phyloP scores from a whole-genome alignment of 331 rosid genomes.

The Pyrus hybrid region DNA sequence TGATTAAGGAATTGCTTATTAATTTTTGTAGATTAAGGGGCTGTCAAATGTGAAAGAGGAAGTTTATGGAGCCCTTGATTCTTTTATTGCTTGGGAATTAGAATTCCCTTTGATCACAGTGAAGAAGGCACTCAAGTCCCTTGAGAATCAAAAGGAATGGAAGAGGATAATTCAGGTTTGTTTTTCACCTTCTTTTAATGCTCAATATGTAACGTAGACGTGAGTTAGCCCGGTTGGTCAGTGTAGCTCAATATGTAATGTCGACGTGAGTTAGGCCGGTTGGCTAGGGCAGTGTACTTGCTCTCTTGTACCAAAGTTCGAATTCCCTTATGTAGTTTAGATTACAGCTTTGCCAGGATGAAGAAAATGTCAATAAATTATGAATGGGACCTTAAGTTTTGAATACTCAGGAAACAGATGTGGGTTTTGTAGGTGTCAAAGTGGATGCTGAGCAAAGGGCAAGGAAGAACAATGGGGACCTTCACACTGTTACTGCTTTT shows the following conservation, averaged over 20 bases:
- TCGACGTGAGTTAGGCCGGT: too few species aligned
- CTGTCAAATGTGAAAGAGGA: conserved; percentile 94
- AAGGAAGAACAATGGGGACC: conserved; percentile 97
- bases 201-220: not conserved
- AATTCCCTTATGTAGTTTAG: too few species aligned
- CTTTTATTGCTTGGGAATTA: conserved; percentile 93
- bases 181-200: not conserved
- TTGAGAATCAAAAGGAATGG: conserved; percentile 76
- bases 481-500: conserved; percentile 71
- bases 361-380: too few species aligned
- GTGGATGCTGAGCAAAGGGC: conserved; percentile 99
- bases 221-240: not conserved
- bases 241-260: too few species aligned
- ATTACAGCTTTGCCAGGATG: too few species aligned
- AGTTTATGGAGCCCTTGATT: conserved; percentile 95
- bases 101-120: conserved; percentile 86
- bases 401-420: not conserved
- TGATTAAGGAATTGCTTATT: too few species aligned
- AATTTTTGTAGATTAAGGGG: conserved; percentile 41
- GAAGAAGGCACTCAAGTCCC: conserved; percentile 78
- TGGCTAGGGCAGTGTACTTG: too few species aligned
- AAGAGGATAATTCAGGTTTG: conserved; percentile 82
- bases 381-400: not conserved
- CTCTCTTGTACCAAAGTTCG: too few species aligned
- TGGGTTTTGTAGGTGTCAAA: conserved; percentile 53